Percentiles rank a stretch among this genome's conserved stretches.
Conservation (phyloP, 352 stramenopile species). For the Thalassiosira allenii region DNA sequence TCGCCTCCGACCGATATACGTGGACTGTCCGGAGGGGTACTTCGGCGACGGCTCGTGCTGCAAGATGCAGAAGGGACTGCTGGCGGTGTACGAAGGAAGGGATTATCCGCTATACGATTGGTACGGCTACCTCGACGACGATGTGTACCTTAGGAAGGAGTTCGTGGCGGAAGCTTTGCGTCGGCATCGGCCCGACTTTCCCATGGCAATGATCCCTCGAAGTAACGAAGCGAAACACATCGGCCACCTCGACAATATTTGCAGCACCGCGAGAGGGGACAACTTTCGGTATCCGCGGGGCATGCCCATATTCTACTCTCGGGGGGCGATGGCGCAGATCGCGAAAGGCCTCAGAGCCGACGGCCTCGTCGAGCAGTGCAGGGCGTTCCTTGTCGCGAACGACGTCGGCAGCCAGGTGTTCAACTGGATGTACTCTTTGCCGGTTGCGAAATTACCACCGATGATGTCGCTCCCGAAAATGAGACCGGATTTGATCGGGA, state of each 20-base stretch:
- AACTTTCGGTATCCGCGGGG: conserved; percentile 48
- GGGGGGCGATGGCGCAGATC: conserved; percentile 20
- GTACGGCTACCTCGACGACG: conserved; percentile 43
- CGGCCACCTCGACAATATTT: background rate
- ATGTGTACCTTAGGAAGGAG: conserved; percentile 46
- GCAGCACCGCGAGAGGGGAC: background rate
- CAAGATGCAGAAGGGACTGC: conserved; percentile 44
- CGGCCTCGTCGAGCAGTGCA: conserved; percentile 35
- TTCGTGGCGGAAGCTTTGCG: background rate
- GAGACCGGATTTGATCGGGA: conserved; percentile 2
- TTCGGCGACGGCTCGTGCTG: conserved; percentile 44
- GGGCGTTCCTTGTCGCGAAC: conserved; percentile 34
- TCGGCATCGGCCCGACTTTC: background rate
- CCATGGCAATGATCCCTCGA: conserved; percentile 7
- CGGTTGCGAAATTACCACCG: background rate
- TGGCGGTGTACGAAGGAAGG: conserved; percentile 14
- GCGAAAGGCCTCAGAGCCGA: conserved; percentile 1
- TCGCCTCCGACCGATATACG: conserved; percentile 40
- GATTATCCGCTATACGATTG: conserved; percentile 36
- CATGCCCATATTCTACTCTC: conserved; percentile 34
- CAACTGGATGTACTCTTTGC: conserved; percentile 47
- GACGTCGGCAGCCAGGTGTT: conserved; percentile 44
- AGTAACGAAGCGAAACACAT: conserved; percentile 6
- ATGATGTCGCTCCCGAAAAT: background rate
- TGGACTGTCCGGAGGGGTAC: conserved; percentile 42